These are phyloP conservation scores for Harringtonia aguacate DNA, from an alignment of 2,329 filamentous ascomycete species.

Conservation along the genomic window DNA sequence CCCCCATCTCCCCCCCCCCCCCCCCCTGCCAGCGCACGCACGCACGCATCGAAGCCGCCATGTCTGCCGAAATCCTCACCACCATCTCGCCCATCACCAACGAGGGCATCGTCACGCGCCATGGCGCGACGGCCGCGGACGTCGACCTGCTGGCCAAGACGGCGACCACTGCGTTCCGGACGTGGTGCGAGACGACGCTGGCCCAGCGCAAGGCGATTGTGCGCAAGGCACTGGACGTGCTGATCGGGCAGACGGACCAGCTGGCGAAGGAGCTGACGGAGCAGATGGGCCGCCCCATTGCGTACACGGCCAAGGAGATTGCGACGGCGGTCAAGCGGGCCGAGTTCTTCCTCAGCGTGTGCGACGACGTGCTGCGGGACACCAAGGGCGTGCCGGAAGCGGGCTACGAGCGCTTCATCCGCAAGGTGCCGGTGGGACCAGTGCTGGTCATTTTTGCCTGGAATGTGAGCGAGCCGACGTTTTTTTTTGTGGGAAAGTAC, in stretches of 20 bases:
- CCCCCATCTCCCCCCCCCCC: background rate
- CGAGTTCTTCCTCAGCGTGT: slow-evolving; percentile 78
- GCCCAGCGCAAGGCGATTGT: slow-evolving; percentile 70
- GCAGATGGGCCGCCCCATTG: slow-evolving; percentile 91
- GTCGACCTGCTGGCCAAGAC: slow-evolving; percentile 60
- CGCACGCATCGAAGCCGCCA: slow-evolving; percentile 20
- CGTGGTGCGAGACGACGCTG: slow-evolving; percentile 65
- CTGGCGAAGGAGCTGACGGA: slow-evolving; percentile 77
- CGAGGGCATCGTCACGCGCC: slow-evolving; percentile 69
- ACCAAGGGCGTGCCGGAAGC: slow-evolving; percentile 74
- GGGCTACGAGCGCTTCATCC: slow-evolving; percentile 84
- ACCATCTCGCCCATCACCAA: slow-evolving; percentile 91
- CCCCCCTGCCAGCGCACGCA: background rate
- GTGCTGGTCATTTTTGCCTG: slow-evolving; percentile 87
- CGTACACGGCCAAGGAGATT: slow-evolving; percentile 76
- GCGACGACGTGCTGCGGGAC: slow-evolving; percentile 65
- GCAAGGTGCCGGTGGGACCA: slow-evolving; percentile 78
- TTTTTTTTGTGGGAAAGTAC: background rate
- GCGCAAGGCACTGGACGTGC: slow-evolving; percentile 62
- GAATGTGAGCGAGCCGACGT: slow-evolving; percentile 58
- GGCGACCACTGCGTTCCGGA: slow-evolving; percentile 65
- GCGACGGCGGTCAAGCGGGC: slow-evolving; percentile 75
- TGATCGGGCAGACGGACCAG: slow-evolving; percentile 64
- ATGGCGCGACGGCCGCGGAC: slow-evolving; percentile 60
- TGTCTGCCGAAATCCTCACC: slow-evolving; percentile 54